Conservation (phyloP, 2,329 filamentous ascomycete genomes). For the Cadophora gregata region DNA sequence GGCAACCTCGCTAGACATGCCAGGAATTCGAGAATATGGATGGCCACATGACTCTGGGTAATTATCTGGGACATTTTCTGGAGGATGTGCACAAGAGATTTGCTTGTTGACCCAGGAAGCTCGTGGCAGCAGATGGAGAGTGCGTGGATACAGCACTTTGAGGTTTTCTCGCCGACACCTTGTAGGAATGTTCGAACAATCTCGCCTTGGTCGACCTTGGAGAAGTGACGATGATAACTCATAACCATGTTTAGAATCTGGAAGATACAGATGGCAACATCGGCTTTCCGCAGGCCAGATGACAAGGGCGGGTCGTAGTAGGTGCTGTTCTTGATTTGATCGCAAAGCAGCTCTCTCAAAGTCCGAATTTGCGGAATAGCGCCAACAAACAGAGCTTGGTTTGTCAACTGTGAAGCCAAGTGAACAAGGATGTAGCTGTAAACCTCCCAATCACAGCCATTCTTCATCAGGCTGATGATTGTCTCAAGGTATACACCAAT, state of each 20-base stretch:
- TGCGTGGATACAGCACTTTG: slow-evolving; percentile 92
- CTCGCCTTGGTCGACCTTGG: slow-evolving; percentile 86
- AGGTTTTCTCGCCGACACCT: slow-evolving; percentile 86
- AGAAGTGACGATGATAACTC: slow-evolving; percentile 87
- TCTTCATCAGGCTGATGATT: slow-evolving; percentile 74
- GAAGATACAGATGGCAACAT: slow-evolving; percentile 88
- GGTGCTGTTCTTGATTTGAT: slow-evolving; percentile 77
- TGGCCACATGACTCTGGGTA: slow-evolving; percentile 87
- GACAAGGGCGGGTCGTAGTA: slow-evolving; percentile 82
- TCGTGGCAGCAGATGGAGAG: slow-evolving; percentile 95
- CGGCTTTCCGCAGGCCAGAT: slow-evolving; percentile 83
- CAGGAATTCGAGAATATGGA: slow-evolving; percentile 97
- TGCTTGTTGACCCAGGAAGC: slow-evolving; percentile 84
- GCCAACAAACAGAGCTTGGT: slow-evolving; percentile 82
- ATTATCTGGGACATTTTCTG: slow-evolving; percentile 96
- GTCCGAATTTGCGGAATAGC: slow-evolving; percentile 77
- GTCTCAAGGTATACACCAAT: slow-evolving; percentile 71
- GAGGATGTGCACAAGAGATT: slow-evolving; percentile 82
- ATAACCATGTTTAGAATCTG: slow-evolving; percentile 86
- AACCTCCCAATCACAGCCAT: slow-evolving; percentile 85
- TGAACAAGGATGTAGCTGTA: slow-evolving; percentile 91
- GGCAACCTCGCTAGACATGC: slow-evolving; percentile 85
- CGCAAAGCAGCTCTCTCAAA: slow-evolving; percentile 77
- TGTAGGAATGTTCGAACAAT: slow-evolving; percentile 85
- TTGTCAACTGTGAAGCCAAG: slow-evolving; percentile 85